Evolutionary conservation across 176 grass and related monocot genomes (phyloP).

Genomic region (Eragrostis nindensis): DNA sequence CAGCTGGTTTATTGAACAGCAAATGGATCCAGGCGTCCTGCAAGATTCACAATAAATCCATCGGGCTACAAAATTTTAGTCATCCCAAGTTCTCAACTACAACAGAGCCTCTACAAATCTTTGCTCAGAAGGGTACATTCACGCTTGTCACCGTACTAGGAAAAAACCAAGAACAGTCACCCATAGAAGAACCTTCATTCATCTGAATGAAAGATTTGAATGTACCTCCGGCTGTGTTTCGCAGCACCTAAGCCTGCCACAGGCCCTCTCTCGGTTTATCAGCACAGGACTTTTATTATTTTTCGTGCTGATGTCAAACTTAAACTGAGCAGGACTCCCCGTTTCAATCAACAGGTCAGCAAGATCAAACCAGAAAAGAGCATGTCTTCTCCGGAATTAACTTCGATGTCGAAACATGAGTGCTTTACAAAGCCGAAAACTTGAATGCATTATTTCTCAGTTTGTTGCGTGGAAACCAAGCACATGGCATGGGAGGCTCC

Average conservation of each 20-base stretch:
- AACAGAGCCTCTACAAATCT: slow-evolving; percentile 23
- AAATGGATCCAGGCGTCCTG: background rate
- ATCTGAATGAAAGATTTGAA: slow-evolving; percentile 10
- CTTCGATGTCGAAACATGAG: slow-evolving; percentile 18
- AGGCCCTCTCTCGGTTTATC: background rate
- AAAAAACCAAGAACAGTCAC: slow-evolving; percentile 15
- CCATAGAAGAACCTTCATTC: background rate
- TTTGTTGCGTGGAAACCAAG: slow-evolving; percentile 63
- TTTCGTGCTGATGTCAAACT: slow-evolving; percentile 15
- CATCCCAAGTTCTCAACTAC: slow-evolving; percentile 26
- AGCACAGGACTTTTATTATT: slow-evolving; percentile 18
- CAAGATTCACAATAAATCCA: background rate
- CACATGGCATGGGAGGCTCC: slow-evolving; percentile 95
- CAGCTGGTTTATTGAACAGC: slow-evolving; percentile 23
- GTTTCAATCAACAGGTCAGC: background rate
- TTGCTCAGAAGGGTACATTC: background rate
- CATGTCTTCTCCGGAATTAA: background rate
- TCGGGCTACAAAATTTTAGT: slow-evolving; percentile 43
- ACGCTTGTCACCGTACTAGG: background rate
- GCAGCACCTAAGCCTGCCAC: background rate
- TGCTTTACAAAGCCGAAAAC: slow-evolving; percentile 23
- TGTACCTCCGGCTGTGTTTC: background rate
- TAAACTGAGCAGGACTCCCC: slow-evolving; percentile 9
- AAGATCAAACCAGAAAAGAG: slow-evolving; percentile 9
- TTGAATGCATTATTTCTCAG: background rate